Base-by-base conservation (phyloP, 208 protist species). In the Leishmania mexicana region DNA sequence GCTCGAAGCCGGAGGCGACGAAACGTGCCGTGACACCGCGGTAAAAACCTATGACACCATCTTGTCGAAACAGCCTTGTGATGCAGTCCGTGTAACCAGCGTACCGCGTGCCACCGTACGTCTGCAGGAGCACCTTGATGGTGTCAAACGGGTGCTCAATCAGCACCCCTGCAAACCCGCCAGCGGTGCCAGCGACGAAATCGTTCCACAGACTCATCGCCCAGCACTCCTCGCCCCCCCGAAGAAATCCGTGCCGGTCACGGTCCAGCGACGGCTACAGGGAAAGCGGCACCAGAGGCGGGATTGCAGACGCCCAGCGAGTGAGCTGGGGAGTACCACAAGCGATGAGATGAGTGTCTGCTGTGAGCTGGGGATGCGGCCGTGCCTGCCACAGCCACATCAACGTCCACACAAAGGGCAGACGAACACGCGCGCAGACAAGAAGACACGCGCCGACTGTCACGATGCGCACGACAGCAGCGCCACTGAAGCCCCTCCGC, bases 91-190 rank as follows among this genome's bases (percentile, higher is more conserved):
- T 67, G 78, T 93, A 95, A 45, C 93, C 90, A 4, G 2, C 76
- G 78, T 95, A 96, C 19, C 78, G 75, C 3, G 76, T 81, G 54
- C 58, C 85, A 13, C 76, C 81, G 87, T 92, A 83, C 13, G 85
- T 83, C 84, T 98, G 95, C 82, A 98, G 82, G 13, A 92, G 92
- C 49, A 96, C 94, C 89, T 98, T 98, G 0, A 97, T 83, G 0
- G 96, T 97, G 83, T 98, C 96, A 67, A 98, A 92, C 28, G 94
- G 96, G 83, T 97, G 95, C 79, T 98, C 93, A 40, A 98, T 86
- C 24, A 97, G 49, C 80, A 95, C 91, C 10, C 85, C 91, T 4
- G 87, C 87, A 13, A 88, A 83, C 4, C 96, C 94, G 51, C 86
- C 89, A 11, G 94, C 76, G 1, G 89, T 93, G 54, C 96, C 96